These are phyloP conservation scores for Suillus fuscotomentosus DNA, from an alignment of 768 basidiomycete species.

Conservation along the genomic window DNA sequence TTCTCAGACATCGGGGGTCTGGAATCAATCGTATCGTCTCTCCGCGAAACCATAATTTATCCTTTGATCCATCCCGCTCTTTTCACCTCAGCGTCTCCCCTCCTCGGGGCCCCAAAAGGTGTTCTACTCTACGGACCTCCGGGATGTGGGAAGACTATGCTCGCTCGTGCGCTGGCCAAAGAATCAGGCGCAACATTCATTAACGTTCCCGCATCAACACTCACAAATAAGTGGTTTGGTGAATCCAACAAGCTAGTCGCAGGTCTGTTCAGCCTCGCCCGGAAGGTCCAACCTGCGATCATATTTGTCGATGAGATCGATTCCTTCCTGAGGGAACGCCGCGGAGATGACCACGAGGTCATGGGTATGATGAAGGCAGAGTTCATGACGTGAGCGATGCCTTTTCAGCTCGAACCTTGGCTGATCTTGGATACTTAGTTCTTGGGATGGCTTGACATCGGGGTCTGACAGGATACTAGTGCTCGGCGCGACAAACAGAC, in stretches of 20 bases:
- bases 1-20: conserved; percentile 85
- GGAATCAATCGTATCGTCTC: conserved; percentile 83
- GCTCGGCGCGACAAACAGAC: conserved; percentile 93
- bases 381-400: conserved; percentile 76
- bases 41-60: conserved; percentile 95
- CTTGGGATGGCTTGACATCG: conserved; percentile 94
- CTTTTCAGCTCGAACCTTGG: conserved; percentile 7
- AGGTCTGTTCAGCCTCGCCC: conserved; percentile 89
- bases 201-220: conserved; percentile 72
- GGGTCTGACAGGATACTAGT: conserved; percentile 81
- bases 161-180: conserved; percentile 97
- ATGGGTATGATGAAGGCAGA: conserved; percentile 99
- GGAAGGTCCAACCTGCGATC: conserved; percentile 91
- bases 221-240: conserved; percentile 84
- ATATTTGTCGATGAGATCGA: conserved; percentile 99
- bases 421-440: conserved; percentile 37
- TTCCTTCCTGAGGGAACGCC: conserved; percentile 86
- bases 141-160: conserved; percentile 98
- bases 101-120: conserved; percentile 92
- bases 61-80: conserved; percentile 89
- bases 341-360: conserved; percentile 90
- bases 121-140: conserved; percentile 96
- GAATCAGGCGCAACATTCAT: conserved; percentile 98
- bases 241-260: conserved; percentile 95
- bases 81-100: conserved; percentile 76